These are phyloP conservation scores for Blastobotrys illinoisensis DNA, from an alignment of 1,139 yeast species.

Conservation along the genomic window DNA sequence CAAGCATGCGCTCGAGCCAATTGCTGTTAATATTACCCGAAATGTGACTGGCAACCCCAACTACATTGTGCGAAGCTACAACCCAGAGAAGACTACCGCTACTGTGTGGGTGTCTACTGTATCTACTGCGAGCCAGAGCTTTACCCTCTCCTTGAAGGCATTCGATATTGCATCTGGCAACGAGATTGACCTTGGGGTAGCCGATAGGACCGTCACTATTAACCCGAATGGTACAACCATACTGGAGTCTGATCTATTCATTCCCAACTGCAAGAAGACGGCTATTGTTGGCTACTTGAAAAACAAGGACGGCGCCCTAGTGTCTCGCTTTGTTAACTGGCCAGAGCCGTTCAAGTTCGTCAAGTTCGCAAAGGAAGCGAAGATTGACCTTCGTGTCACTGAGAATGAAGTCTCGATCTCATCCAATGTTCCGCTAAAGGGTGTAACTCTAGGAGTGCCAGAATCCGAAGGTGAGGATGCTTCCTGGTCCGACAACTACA, in stretches of 20 bases:
- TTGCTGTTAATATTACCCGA: constrained; percentile 36
- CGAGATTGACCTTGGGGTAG: constrained; percentile 11
- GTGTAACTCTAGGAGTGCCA: constrained; percentile 15
- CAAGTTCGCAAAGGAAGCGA: constrained; percentile 10
- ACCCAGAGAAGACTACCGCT: constrained; percentile 16
- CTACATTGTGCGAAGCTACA: constrained; percentile 14
- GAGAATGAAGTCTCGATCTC: constrained; percentile 9
- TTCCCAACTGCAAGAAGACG: constrained; percentile 11
- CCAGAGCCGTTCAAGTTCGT: constrained; percentile 22
- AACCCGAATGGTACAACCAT: constrained; percentile 34
- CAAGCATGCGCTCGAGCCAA: constrained; percentile 37
- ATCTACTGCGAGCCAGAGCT: constrained; percentile 20
- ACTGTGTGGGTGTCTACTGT: constrained; percentile 41
- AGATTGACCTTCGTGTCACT: constrained; percentile 1
- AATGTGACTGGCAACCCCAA: constrained; percentile 17
- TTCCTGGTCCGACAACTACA: constrained; percentile 18
- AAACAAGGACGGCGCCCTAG: constrained; percentile 1
- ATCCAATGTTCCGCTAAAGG: constrained; percentile 16
- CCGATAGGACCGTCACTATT: constrained; percentile 19
- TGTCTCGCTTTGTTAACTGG: constrained; percentile 18
- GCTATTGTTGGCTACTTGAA: constrained; percentile 14
- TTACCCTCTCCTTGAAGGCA: constrained; percentile 28
- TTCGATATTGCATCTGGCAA: constrained; percentile 33
- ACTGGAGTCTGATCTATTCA: constrained; percentile 14
- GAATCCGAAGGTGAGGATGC: constrained; percentile 17